Conservation (phyloP, 2,329 filamentous ascomycete genomes). For the Myriosclerotinia duriaeana region DNA sequence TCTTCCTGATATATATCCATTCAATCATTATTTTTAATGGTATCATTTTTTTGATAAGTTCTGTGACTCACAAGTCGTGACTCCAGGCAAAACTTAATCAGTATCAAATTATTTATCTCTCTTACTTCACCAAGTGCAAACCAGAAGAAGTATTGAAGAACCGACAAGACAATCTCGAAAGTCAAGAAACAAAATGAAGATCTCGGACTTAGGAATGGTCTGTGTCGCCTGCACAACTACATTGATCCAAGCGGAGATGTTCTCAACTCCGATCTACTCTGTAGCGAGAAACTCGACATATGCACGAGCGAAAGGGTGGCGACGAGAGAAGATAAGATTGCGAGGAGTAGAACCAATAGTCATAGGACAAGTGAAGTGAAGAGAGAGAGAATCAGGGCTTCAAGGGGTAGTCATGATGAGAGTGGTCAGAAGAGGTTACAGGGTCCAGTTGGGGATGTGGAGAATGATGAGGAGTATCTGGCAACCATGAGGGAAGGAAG, state of each 20-base stretch:
- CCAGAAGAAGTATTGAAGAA: neutral
- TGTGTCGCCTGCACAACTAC: conserved; percentile 12
- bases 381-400: neutral
- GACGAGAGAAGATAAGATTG: conserved; percentile 9
- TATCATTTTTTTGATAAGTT: neutral
- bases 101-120: neutral
- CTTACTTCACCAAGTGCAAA: neutral
- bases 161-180: neutral
- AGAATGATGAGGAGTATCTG: conserved; percentile 12
- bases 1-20: neutral
- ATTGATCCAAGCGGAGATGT: conserved; percentile 11
- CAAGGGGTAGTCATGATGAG: neutral
- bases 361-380: conserved; percentile 2
- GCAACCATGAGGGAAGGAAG: neutral
- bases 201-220: conserved; percentile 8
- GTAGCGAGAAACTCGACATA: conserved; percentile 19
- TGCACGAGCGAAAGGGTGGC: neutral
- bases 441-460: conserved; percentile 12
- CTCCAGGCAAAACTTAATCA: neutral
- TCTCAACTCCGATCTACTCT: conserved; percentile 14
- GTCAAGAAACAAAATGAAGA: neutral
- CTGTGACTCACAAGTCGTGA: neutral
- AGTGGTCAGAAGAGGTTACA: neutral
- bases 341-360: conserved; percentile 16
- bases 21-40: neutral